Evolutionary conservation across 495 filamentous ascomycete species (phyloP).

Genomic region (Lepraria neglecta): DNA sequence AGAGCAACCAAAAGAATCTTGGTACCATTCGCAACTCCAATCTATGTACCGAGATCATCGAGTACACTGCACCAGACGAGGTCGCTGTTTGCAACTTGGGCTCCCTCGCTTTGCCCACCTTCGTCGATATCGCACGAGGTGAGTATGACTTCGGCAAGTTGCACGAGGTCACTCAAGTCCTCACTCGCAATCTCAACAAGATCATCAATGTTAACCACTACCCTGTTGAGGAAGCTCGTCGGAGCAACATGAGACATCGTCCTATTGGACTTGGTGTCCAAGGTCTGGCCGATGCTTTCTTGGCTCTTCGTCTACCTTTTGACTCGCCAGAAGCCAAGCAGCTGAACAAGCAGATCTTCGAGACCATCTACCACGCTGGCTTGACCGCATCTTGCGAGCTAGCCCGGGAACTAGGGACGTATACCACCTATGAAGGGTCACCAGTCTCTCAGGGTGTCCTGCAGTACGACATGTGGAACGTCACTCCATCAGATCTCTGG

Average conservation of each 20-base stretch:
- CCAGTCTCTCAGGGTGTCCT: constrained; percentile 93
- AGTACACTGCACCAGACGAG: constrained; percentile 95
- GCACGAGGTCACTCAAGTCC: constrained; percentile 83
- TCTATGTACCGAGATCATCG: constrained; percentile 95
- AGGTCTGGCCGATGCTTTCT: constrained; percentile 97
- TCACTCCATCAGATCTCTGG: constrained; percentile 89
- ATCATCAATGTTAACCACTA: constrained; percentile 98
- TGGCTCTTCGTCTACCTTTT: constrained; percentile 93
- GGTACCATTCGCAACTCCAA: constrained; percentile 98
- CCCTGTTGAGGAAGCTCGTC: constrained; percentile 84
- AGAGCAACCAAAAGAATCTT: constrained; percentile 99
- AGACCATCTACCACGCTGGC: constrained; percentile 97
- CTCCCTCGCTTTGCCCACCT: constrained; percentile 84
- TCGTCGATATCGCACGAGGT: constrained; percentile 72
- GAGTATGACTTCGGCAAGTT: constrained; percentile 91
- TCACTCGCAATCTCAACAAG: constrained; percentile 90
- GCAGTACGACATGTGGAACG: constrained; percentile 98
- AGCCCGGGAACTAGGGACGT: constrained; percentile 73
- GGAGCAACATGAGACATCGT: constrained; percentile 91
- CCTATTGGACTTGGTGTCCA: constrained; percentile 95
- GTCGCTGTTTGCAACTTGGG: constrained; percentile 98
- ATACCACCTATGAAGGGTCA: constrained; percentile 86
- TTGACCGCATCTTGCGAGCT: constrained; percentile 82
- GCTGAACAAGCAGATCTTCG: constrained; percentile 97
- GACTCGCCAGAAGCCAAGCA: constrained; percentile 88